Evolutionary conservation across 2,329 filamentous ascomycete species (phyloP), one percentile per base, ranked within the genome.

Genomic region (Ustulina deusta): DNA sequence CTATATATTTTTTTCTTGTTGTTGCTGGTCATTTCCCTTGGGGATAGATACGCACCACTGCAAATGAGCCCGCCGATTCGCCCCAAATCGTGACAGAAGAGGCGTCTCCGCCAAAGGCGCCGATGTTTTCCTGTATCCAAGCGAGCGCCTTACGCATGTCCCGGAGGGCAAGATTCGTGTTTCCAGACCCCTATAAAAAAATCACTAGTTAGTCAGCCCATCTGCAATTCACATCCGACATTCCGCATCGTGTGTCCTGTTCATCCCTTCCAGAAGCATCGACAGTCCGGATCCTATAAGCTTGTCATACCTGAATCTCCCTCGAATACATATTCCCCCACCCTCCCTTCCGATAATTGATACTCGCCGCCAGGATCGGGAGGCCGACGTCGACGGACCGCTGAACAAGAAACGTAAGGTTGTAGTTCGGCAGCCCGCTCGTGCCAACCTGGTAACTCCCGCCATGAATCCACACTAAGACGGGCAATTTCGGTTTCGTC

Each of bases 361-460:
- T 76, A 15, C 79, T 81, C n/a, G 84, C 81, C 0, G 78, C 83
- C 55, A 85, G 80, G 58, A 86, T 78, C 0, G 82, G 83, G 66
- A 82, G 81, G 66, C 79, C 79, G 15, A 84, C 81, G 5, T 78
- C 73, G 3, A 80, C 79, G 0, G 82, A 81, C 46, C 82, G 81
- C 42, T 81, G 74, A 1, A 90, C 84, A 44, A 90, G 82, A 61
- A 84, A 87, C n/a, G 85, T 86, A 58, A 89, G 80, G 72, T 90
- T 90, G 74, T 90, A 90, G 38, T 86, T 80, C 34, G 82, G 74
- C 61, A 86, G 81, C 74, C 70, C 69, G 54, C 71, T 74, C 29
- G 72, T 72, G 6, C 75, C 75, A 34, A 68, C 72, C 55, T 76
- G 73, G 51, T 76, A 77, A 15, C 54, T 73, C 11, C 75, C 75